Evolutionary conservation across 2,329 filamentous ascomycete genomes (phyloP), one percentile per base, ranked within the genome.

Genomic region (Colletotrichum tamarilloi): DNA sequence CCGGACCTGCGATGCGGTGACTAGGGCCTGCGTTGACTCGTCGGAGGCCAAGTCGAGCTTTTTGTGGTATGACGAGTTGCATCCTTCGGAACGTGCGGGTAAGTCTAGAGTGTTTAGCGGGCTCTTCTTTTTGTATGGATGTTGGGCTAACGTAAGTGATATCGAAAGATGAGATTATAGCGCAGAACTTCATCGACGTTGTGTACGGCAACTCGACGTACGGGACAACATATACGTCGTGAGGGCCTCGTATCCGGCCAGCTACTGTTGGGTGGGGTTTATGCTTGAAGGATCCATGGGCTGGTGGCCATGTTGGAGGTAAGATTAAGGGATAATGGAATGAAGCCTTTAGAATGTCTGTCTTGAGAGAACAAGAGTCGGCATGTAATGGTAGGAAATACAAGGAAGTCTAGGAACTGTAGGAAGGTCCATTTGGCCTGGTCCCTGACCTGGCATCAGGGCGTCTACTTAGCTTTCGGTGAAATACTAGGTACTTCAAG

Each of bases 11-110:
- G 64, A 79, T 28, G 68, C 78, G 1, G 69, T 73, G 14, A 80
- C 24, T 72, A 75, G 70, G 5, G 74, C 78, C 5, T 90, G 87
- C 74, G 78, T 78, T 5, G 72, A 83, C 69, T 82, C 83, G 49
- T 75, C 81, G 16, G 69, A 85, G 4, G 84, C 85, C 42, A 81
- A 85, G 42, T 89, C 92, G 76, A 91, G 88, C 58, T 95, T 89
- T 79, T 76, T 94, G 79, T 95, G 93, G 92, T 88, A 87, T 77
- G 93, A 96, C 81, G 89, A 91, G 78, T 80, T 95, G 78, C 94
- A 96, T 83, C 92, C 93, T 0, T 91, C 90, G 35, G 87, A 91
- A 81, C 89, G 90, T 81, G 88, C 91, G 8, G 87, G 90, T 81
- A 83, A 88, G 77, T 83, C 87, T n/a, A n/a, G 12, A 49, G 5